phyloP scores from a whole-genome alignment of 1,139 yeast genomes.

The Saccharomyces hybrid region DNA sequence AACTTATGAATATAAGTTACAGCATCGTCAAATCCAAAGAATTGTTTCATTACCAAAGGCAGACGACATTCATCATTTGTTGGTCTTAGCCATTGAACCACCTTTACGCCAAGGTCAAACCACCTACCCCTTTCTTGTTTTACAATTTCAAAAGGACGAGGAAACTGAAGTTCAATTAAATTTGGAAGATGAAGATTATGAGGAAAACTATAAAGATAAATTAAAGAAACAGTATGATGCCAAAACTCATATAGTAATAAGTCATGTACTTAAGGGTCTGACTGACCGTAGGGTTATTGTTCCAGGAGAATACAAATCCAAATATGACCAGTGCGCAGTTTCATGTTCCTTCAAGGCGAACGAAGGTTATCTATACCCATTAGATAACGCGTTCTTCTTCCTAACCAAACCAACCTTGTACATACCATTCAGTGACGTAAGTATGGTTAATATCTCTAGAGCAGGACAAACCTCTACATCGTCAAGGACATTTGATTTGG shows the following conservation, averaged over 20 bases:
- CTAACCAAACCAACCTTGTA: conserved; percentile 92
- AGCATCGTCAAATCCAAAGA: conserved; percentile 83
- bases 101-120: conserved; percentile 95
- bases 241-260: conserved; percentile 79
- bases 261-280: conserved; percentile 84
- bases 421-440: conserved; percentile 78
- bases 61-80: conserved; percentile 83
- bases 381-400: conserved; percentile 84
- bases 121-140: conserved; percentile 82
- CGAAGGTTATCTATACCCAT: conserved; percentile 86
- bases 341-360: conserved; percentile 91
- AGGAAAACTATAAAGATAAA: conserved; percentile 67
- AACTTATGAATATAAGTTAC: conserved; percentile 94
- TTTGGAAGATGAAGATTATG: conserved; percentile 74
- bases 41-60: conserved; percentile 89
- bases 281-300: conserved; percentile 79
- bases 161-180: conserved; percentile 88
- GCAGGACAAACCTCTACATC: conserved; percentile 77
- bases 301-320: conserved; percentile 79
- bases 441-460: conserved; percentile 75
- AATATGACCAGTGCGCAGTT: conserved; percentile 72
- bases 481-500: conserved; percentile 88
- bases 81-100: conserved; percentile 88
- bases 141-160: conserved; percentile 86
- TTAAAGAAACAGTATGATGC: conserved; percentile 71